A percentile compares a stretch with the other conserved stretches of the same genome.
Evolutionary conservation across 768 basidiomycete genomes (phyloP).

Genomic region (Lactifluus hygrophoroides): DNA sequence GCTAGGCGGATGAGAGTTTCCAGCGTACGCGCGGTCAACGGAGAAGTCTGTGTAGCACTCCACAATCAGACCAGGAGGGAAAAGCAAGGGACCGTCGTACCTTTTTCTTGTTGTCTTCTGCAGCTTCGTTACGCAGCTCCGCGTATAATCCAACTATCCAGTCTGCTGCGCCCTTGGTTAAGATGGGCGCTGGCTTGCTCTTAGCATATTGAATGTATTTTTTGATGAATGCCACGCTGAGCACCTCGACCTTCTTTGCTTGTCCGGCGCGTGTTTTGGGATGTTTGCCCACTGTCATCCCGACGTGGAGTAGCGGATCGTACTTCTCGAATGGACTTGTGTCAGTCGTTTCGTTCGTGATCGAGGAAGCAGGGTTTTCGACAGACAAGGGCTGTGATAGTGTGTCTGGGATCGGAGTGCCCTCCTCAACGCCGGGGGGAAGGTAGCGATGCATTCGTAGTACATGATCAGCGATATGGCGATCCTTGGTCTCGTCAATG

Average conservation of each 20-base stretch:
- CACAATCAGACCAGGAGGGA: not conserved
- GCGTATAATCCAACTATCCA: constrained; percentile 91
- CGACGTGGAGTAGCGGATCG: constrained; percentile 90
- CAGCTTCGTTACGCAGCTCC: constrained; percentile 83
- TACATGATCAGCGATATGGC: constrained; percentile 94
- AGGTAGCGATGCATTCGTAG: constrained; percentile 95
- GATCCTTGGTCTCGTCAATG: constrained; percentile 89
- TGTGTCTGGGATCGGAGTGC: constrained; percentile 82
- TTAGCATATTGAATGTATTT: constrained; percentile 99
- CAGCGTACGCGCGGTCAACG: constrained; percentile 94
- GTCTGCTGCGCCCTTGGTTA: constrained; percentile 92
- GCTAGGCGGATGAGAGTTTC: constrained; percentile 97
- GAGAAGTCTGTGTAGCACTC: constrained; percentile 63
- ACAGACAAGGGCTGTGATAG: constrained; percentile 83
- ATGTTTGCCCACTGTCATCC: constrained; percentile 42
- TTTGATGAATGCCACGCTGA: constrained; percentile 92
- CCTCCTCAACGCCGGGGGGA: constrained; percentile 94
- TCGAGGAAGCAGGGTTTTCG: constrained; percentile 56
- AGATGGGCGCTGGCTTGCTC: constrained; percentile 69
- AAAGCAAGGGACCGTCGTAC: constrained; percentile 37
- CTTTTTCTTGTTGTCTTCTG: constrained; percentile 84
- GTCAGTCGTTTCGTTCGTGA: constrained; percentile 45
- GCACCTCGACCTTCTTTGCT: constrained; percentile 69
- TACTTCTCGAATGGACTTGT: constrained; percentile 91
- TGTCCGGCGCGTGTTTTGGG: constrained; percentile 41